Evolutionary conservation across 2,329 filamentous ascomycete genomes (phyloP).

Genomic region (Chrysoporthe austroafricana): DNA sequence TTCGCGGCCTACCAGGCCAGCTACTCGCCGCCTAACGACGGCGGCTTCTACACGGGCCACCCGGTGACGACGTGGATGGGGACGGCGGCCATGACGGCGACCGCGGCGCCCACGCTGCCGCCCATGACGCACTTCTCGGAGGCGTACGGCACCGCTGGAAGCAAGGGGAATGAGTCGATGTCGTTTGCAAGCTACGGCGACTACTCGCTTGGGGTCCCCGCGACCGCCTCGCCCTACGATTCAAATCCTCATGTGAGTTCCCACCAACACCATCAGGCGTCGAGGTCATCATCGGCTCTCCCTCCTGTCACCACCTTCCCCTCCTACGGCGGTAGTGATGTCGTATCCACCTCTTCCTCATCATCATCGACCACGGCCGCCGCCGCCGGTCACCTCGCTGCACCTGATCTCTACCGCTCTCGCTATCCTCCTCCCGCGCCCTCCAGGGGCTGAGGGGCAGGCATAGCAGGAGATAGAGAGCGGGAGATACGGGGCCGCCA

Average conservation of each 20-base stretch:
- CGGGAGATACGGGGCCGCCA: background rate
- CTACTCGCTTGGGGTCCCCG: conserved; percentile 67
- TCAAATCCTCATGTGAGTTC: conserved; percentile 77
- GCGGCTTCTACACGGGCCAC: conserved; percentile 39
- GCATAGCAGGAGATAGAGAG: background rate
- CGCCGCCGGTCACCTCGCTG: conserved; percentile 28
- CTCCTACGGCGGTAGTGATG: conserved; percentile 27
- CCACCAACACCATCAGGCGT: conserved; percentile 34
- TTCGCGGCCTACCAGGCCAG: conserved; percentile 65
- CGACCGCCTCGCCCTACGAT: conserved; percentile 66
- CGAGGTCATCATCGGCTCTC: conserved; percentile 19
- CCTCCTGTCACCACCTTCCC: conserved; percentile 34
- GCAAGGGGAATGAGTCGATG: conserved; percentile 62
- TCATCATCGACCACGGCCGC: conserved; percentile 24
- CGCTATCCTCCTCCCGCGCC: conserved; percentile 29
- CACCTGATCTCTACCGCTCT: conserved; percentile 30
- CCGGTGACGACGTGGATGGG: conserved; percentile 24
- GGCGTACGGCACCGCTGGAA: conserved; percentile 60
- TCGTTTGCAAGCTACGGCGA: conserved; percentile 67
- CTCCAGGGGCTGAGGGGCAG: conserved; percentile 7
- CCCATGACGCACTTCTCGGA: conserved; percentile 67
- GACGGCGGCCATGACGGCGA: conserved; percentile 42
- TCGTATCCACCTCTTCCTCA: conserved; percentile 21
- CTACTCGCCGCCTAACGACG: conserved; percentile 68
- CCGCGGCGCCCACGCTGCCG: conserved; percentile 63